Evolutionary conservation across 768 basidiomycete species (phyloP).

Genomic region (Lentinula sp.): DNA sequence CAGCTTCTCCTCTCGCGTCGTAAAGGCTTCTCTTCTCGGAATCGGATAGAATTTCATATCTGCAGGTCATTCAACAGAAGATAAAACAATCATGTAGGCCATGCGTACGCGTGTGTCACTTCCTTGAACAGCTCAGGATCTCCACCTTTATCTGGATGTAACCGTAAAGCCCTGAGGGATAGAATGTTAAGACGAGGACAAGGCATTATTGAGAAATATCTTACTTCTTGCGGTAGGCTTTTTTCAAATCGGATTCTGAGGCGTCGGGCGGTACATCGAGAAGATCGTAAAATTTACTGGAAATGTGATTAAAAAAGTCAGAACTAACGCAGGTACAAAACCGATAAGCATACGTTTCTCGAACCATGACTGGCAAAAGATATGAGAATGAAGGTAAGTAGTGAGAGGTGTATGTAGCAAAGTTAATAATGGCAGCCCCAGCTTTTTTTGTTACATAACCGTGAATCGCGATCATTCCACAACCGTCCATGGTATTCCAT

Average conservation of each 20-base stretch:
- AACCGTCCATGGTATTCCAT: conserved; percentile 5
- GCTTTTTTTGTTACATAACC: conserved; percentile 1
- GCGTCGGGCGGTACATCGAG: conserved; percentile 79
- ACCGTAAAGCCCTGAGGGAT: conserved; percentile 59
- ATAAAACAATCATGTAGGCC: neutral
- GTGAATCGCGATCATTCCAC: conserved; percentile 1
- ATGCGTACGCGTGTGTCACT: conserved; percentile 88
- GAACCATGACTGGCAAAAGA: neutral
- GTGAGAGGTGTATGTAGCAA: neutral
- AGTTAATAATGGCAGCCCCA: neutral
- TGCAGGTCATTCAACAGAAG: conserved; percentile 20
- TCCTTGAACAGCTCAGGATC: conserved; percentile 98
- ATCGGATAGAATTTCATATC: conserved; percentile 93
- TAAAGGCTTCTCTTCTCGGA: conserved; percentile 76
- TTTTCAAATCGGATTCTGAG: conserved; percentile 84
- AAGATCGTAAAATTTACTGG: conserved; percentile 88
- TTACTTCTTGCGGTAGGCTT: conserved; percentile 93
- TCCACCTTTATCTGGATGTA: conserved; percentile 93
- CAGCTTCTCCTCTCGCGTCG: conserved; percentile 90
- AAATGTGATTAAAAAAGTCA: neutral
- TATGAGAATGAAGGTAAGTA: neutral
- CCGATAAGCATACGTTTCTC: conserved; percentile 1
- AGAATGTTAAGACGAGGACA: conserved; percentile 6
- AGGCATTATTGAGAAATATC: conserved; percentile 5
- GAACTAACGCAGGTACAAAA: neutral